These are phyloP conservation scores for Tetrapisispora namnaoensis DNA, from an alignment of 805 yeast genomes.

Conservation along the genomic window DNA sequence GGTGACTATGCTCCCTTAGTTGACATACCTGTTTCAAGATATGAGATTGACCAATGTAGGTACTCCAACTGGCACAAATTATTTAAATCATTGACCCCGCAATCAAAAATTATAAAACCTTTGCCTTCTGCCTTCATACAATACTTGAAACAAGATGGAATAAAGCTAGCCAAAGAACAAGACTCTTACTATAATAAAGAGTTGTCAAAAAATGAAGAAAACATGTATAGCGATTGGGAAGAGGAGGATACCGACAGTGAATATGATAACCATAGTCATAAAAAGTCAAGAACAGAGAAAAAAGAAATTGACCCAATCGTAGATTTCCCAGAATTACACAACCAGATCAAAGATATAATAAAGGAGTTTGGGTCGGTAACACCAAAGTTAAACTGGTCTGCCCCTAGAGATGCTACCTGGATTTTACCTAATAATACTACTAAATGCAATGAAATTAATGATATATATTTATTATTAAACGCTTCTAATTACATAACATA, in stretches of 20 bases:
- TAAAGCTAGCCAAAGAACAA: constrained; percentile 44
- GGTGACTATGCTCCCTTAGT: constrained; percentile 13
- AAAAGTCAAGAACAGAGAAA: constrained; percentile 5
- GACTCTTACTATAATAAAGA: constrained; percentile 27
- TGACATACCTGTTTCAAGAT: constrained; percentile 25
- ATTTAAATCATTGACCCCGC: constrained; percentile 42
- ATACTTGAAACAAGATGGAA: constrained; percentile 60
- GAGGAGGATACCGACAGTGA: constrained; percentile 27
- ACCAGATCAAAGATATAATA: constrained; percentile 38
- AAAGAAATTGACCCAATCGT: constrained; percentile 34
- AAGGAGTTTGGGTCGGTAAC: constrained; percentile 49
- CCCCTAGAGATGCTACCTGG: constrained; percentile 94
- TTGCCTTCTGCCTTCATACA: constrained; percentile 48
- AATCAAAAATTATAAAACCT: constrained; percentile 44
- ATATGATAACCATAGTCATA: constrained; percentile 10
- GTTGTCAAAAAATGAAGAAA: constrained; percentile 38
- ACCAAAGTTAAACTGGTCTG: constrained; percentile 94
- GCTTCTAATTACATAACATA: constrained; percentile 83
- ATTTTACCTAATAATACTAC: constrained; percentile 68
- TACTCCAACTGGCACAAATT: constrained; percentile 52
- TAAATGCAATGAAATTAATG: constrained; percentile 62
- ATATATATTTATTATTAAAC: constrained; percentile 70
- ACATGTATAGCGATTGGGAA: constrained; percentile 72
- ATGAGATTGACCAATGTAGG: constrained; percentile 42
- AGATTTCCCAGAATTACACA: constrained; percentile 53